Conservation (phyloP, 2,329 filamentous ascomycete species). For the Colletotrichum chrysophilum region DNA sequence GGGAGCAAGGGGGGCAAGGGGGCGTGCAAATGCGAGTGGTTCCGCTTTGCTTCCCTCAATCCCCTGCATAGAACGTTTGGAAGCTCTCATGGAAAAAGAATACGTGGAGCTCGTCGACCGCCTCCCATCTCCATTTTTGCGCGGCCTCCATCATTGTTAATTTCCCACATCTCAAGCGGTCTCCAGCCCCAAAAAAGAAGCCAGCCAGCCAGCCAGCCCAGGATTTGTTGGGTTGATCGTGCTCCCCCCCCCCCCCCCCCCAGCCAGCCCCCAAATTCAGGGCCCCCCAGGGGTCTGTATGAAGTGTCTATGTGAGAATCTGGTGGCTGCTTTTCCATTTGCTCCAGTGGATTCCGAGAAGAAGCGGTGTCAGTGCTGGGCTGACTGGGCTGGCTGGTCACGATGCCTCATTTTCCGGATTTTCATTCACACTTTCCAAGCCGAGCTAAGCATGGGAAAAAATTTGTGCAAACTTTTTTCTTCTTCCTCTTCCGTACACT, state of each 20-base stretch:
- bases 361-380: not conserved
- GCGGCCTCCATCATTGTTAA: not conserved
- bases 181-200: not conserved
- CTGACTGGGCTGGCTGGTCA: not conserved
- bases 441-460: not conserved
- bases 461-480: not conserved
- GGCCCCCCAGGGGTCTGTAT: not conserved
- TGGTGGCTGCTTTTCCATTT: not conserved
- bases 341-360: not conserved
- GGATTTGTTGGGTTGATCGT: not conserved
- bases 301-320: not conserved
- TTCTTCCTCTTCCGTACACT: not conserved
- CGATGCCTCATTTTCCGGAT: not conserved
- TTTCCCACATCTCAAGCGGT: not conserved
- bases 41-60: not conserved
- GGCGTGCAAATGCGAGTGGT: not conserved
- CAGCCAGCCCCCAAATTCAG: not conserved
- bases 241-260: not conserved
- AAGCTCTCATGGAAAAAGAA: constrained; percentile 15
- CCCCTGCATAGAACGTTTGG: constrained; percentile 10
- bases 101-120: not conserved
- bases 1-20: not conserved
- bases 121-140: not conserved
- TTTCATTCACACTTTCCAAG: not conserved
- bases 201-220: not conserved